A percentile compares a stretch with the other conserved stretches of the same genome.
Evolutionary conservation across 495 filamentous ascomycete species (phyloP).

Genomic region (Emericellopsis terricola): DNA sequence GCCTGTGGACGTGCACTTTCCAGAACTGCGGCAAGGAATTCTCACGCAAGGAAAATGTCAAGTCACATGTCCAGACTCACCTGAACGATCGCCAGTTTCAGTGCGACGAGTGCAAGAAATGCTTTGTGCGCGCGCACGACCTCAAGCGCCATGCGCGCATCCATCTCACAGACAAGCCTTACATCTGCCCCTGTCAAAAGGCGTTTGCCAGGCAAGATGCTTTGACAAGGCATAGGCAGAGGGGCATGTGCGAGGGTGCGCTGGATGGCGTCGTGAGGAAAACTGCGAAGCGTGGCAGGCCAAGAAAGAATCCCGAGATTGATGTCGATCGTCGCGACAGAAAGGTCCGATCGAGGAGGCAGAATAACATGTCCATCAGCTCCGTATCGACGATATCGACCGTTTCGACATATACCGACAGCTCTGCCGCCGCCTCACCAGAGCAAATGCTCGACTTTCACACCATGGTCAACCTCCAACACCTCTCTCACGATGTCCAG

Average conservation of each 20-base stretch:
- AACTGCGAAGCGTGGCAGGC: conserved; percentile 29
- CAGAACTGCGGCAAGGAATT: conserved; percentile 70
- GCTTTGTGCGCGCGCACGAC: conserved; percentile 92
- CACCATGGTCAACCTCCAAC: conserved; percentile 12
- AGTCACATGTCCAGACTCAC: conserved; percentile 93
- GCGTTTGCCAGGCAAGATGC: conserved; percentile 89
- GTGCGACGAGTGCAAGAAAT: conserved; percentile 77
- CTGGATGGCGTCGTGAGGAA: conserved; percentile 65
- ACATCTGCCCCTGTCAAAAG: conserved; percentile 77
- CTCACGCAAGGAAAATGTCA: conserved; percentile 91
- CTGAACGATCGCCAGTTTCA: conserved; percentile 86
- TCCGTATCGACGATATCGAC: conserved; percentile 27
- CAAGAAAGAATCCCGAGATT: conserved; percentile 22
- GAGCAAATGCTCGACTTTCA: conserved; percentile 9
- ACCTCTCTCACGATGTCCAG: conserved; percentile 1
- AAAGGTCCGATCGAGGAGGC: conserved; percentile 37
- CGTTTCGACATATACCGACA: conserved; percentile 19
- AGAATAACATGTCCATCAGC: conserved; percentile 26
- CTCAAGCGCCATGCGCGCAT: conserved; percentile 95
- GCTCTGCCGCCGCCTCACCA: conserved; percentile 26
- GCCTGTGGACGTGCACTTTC: conserved; percentile 77
- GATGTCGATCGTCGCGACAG: conserved; percentile 45
- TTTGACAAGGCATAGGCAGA: conserved; percentile 79
- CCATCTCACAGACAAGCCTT: conserved; percentile 83
- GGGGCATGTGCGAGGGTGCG: conserved; percentile 85